Percentiles rank a stretch among this genome's conserved stretches.
Evolutionary conservation across 169 alveolate species (phyloP).

Genomic region (Besnoitia besnoiti): DNA sequence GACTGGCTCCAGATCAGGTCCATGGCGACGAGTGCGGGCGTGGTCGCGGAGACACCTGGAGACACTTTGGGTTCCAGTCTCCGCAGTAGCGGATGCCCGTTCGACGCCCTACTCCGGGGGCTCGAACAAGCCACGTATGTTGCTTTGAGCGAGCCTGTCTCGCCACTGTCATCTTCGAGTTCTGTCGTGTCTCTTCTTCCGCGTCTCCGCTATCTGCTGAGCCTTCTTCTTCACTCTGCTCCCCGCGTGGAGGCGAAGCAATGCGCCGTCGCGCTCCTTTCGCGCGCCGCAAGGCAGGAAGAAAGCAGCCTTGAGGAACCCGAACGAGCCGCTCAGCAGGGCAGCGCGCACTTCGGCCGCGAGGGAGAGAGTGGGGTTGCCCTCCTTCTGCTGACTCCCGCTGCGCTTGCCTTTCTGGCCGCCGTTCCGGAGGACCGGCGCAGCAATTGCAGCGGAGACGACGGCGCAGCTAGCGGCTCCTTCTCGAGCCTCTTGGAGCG

Average conservation of each 20-base stretch:
- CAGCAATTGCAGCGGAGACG: neutral
- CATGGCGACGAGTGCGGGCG: no score
- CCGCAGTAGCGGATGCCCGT: neutral
- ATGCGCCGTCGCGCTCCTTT: neutral
- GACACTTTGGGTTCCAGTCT: neutral
- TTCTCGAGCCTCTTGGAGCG: neutral
- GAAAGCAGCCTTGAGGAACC: no score
- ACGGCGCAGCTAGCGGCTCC: neutral
- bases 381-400: neutral
- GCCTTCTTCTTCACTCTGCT: neutral
- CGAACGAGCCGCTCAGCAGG: no score
- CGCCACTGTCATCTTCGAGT: no score
- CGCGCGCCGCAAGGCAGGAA: neutral
- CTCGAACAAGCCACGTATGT: neutral
- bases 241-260: neutral
- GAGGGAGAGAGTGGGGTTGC: neutral
- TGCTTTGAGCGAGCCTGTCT: neutral
- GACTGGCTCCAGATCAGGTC: neutral
- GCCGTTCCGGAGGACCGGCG: neutral
- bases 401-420: neutral
- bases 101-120: neutral
- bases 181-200: neutral
- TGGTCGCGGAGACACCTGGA: neutral
- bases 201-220: neutral
- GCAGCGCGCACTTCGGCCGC: no score